A percentile compares a stretch with the other conserved stretches of the same genome.
Conservation (phyloP, 345 rosid genomes). For the Eucalyptus tenuipes region DNA sequence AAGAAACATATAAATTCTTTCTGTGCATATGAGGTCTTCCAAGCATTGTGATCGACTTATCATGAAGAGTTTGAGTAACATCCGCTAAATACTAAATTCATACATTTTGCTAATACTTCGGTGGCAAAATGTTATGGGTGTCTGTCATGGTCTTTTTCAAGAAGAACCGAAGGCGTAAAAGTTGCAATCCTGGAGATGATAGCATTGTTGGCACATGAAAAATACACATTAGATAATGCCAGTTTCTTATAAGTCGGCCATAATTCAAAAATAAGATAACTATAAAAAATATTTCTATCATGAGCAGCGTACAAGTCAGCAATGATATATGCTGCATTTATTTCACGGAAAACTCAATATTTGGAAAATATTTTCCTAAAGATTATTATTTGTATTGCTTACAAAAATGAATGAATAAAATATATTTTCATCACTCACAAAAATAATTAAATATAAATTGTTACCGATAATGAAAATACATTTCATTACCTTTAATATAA, state of each 20-base stretch:
- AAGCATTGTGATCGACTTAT: background rate
- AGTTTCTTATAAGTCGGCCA: background rate
- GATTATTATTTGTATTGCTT: too few relatives aligned
- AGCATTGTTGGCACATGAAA: background rate
- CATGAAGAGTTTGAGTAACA: background rate
- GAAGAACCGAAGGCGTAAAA: background rate
- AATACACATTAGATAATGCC: background rate
- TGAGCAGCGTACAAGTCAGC: background rate
- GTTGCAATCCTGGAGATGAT: background rate
- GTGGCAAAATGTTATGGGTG: background rate
- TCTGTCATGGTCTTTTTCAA: background rate
- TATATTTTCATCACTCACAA: background rate
- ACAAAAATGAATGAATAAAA: too few relatives aligned
- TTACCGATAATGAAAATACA: too few relatives aligned
- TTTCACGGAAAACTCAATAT: background rate
- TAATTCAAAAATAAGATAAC: background rate
- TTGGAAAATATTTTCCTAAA: too few relatives aligned
- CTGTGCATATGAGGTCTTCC: background rate
- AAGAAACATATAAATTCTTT: background rate
- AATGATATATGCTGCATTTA: too few relatives aligned
- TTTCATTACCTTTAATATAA: background rate
- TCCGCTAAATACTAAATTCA: background rate
- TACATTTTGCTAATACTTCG: background rate
- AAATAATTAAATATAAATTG: too few relatives aligned
- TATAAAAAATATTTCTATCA: background rate